A percentile compares a stretch with the other conserved stretches of the same genome.
These are phyloP conservation scores for Sporothrix protearum DNA, from an alignment of 2,329 filamentous ascomycete genomes.

Conservation along the genomic window DNA sequence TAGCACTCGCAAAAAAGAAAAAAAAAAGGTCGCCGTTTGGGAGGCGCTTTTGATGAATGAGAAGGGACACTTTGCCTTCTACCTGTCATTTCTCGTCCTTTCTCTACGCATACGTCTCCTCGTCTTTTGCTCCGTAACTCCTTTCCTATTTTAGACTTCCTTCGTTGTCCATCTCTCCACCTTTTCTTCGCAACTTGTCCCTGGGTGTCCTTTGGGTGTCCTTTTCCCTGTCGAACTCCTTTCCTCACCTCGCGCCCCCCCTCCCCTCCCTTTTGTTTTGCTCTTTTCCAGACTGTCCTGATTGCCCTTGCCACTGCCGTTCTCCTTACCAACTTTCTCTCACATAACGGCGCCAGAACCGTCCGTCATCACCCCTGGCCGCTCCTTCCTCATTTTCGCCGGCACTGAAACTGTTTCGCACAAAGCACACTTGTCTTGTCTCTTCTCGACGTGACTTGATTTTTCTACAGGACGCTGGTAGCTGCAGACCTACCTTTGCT, in stretches of 20 bases:
- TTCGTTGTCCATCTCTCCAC: background rate
- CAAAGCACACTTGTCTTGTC: background rate
- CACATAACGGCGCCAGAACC: background rate
- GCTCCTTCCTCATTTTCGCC: constrained; percentile 1
- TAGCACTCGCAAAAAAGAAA: background rate
- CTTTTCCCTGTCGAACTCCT: background rate
- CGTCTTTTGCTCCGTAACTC: background rate
- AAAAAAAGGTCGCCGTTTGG: background rate
- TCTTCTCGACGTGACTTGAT: background rate
- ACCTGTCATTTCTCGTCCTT: constrained; percentile 6
- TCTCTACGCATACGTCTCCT: background rate
- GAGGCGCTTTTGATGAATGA: background rate
- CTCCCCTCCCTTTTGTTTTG: background rate
- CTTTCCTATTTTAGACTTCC: constrained; percentile 1
- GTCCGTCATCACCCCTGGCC: background rate
- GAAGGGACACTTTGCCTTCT: background rate
- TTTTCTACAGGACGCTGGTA: background rate
- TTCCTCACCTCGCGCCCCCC: too few species aligned
- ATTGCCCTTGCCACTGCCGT: background rate
- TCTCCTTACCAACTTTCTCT: background rate
- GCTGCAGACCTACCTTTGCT: constrained; percentile 4
- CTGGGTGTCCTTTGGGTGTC: background rate
- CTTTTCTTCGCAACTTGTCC: background rate
- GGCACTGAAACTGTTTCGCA: constrained; percentile 9
- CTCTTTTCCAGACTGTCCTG: background rate